phyloP scores from a whole-genome alignment of 73 alveolate species.

The Paramecium octaurelia region DNA sequence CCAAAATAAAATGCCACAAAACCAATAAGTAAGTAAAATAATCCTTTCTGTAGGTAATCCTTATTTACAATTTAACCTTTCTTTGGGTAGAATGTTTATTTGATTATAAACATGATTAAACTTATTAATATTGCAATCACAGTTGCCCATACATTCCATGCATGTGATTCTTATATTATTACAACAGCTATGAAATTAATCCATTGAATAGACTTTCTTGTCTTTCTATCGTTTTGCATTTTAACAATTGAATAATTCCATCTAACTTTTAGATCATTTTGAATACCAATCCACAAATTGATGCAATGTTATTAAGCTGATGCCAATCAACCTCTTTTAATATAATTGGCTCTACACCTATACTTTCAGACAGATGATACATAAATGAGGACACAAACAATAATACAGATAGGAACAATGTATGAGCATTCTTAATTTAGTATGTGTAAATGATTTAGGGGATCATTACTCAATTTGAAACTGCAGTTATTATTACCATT shows the following conservation, averaged over 20 bases:
- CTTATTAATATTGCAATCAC: background rate
- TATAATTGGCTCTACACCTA: background rate
- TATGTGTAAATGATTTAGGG: background rate
- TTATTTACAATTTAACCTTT: background rate
- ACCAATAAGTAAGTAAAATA: background rate
- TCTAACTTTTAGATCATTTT: background rate
- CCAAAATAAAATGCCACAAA: background rate
- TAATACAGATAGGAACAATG: background rate
- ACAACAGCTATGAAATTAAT: background rate
- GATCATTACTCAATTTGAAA: background rate
- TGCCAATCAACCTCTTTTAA: slow-evolving; percentile 3
- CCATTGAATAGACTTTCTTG: background rate
- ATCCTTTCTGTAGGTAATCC: background rate
- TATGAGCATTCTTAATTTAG: background rate
- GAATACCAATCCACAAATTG: slow-evolving; percentile 17
- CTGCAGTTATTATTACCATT: background rate
- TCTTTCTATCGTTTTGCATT: background rate
- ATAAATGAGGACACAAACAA: background rate
- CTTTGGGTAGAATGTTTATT: background rate
- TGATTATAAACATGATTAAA: background rate
- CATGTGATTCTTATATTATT: background rate
- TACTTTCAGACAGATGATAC: slow-evolving; percentile 28
- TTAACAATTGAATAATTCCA: background rate
- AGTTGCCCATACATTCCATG: background rate
- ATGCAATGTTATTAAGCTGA: background rate